phyloP scores from a whole-genome alignment of 371 early-diverging fungal species.

The Mortierella sp. region DNA sequence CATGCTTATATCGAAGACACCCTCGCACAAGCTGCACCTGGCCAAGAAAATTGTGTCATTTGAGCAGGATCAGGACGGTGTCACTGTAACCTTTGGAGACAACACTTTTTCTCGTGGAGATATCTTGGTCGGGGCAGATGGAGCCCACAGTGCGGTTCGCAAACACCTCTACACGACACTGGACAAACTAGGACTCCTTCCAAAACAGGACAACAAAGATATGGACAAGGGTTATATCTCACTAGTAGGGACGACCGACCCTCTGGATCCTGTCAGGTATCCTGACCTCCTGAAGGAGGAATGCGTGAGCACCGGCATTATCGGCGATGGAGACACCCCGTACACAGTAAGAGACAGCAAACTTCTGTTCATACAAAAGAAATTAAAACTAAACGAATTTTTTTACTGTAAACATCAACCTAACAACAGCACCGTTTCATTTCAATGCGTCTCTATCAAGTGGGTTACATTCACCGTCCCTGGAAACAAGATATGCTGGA shows the following conservation, averaged over 20 bases:
- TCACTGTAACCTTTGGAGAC: conserved; percentile 16
- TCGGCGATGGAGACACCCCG: neutral
- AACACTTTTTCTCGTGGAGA: conserved; percentile 14
- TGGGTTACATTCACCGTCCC: conserved; percentile 24
- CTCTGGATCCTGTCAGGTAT: conserved; percentile 19
- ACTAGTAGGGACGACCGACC: conserved; percentile 19
- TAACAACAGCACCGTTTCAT: neutral
- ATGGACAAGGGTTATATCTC: conserved; percentile 2
- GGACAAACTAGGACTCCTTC: neutral
- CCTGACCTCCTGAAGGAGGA: neutral
- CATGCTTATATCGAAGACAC: conserved; percentile 11
- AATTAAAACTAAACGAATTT: neutral
- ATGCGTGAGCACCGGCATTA: neutral
- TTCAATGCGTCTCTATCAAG: neutral
- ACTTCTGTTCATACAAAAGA: neutral
- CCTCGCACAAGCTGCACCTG: conserved; percentile 15
- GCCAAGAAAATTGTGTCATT: conserved; percentile 15
- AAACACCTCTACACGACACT: conserved; percentile 21
- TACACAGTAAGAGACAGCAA: neutral
- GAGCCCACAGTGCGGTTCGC: conserved; percentile 29
- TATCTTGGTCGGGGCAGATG: conserved; percentile 42
- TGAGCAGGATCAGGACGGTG: conserved; percentile 25
- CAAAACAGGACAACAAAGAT: neutral
- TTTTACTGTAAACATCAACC: no score
- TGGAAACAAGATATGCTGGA: conserved; percentile 24